Evolutionary conservation across 2,329 filamentous ascomycete species (phyloP).

Genomic region (Simplicillium sp.): DNA sequence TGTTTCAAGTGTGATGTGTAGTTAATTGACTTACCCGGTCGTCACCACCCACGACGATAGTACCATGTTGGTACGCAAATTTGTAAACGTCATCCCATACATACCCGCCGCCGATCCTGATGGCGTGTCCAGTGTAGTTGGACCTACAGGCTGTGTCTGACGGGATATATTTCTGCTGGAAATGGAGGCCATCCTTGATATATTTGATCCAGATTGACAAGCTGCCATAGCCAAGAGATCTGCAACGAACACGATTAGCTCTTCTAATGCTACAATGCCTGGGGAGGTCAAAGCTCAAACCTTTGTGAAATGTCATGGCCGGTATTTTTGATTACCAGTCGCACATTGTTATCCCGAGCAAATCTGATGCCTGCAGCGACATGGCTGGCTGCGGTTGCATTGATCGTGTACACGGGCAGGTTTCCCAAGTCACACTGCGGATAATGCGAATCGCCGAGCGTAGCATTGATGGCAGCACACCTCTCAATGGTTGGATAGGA

Average conservation of each 20-base stretch:
- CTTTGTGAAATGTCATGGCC: neutral
- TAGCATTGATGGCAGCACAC: neutral
- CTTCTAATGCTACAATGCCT: too few species aligned
- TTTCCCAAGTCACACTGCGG: neutral
- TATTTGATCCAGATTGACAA: conserved; percentile 1
- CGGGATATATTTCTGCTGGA: neutral
- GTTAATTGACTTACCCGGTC: conserved; percentile 19
- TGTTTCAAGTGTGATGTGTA: too few species aligned
- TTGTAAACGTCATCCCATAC: neutral
- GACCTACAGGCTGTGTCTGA: neutral
- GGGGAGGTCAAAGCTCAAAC: too few species aligned
- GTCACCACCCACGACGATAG: neutral
- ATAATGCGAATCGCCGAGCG: neutral
- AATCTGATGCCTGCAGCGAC: neutral
- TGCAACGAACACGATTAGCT: neutral
- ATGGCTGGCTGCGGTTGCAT: neutral
- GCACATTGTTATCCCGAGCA: neutral
- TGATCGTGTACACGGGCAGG: conserved; percentile 1
- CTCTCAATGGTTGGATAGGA: neutral
- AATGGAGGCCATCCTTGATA: neutral
- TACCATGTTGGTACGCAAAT: neutral
- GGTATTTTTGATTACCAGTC: conserved; percentile 1
- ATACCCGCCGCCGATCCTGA: conserved; percentile 1
- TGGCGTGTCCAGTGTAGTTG: conserved; percentile 1
- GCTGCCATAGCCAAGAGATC: conserved; percentile 1